These are phyloP conservation scores for Globisporangium heterothallicum DNA, from an alignment of 352 stramenopile genomes.

Conservation along the genomic window DNA sequence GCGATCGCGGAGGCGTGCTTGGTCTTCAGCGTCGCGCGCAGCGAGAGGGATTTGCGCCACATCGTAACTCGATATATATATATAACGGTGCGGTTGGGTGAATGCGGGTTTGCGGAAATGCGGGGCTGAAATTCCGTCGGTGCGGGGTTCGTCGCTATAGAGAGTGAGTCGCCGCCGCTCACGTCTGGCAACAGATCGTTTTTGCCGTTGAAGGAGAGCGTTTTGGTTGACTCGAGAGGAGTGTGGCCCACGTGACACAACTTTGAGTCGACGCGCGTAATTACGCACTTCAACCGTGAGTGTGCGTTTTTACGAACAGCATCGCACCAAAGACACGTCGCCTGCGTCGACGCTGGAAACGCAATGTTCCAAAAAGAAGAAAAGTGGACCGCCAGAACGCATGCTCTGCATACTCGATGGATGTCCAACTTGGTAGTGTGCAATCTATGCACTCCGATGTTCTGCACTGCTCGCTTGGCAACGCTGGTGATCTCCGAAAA, in stretches of 20 bases:
- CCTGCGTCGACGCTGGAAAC: not conserved
- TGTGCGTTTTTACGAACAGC: constrained; percentile 1
- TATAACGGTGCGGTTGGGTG: too few relatives aligned
- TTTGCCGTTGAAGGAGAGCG: not conserved
- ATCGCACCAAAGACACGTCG: constrained; percentile 11
- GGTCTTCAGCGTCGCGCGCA: constrained; percentile 8
- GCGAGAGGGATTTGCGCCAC: constrained; percentile 11
- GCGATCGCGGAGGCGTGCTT: constrained; percentile 12
- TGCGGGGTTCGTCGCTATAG: not conserved
- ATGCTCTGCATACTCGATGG: too few relatives aligned
- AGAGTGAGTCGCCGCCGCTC: not conserved
- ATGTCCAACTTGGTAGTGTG: too few relatives aligned
- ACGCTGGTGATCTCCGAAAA: too few relatives aligned
- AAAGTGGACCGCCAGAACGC: not conserved
- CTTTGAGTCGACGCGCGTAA: constrained; percentile 1
- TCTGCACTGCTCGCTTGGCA: too few relatives aligned
- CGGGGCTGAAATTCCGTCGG: constrained; percentile 7
- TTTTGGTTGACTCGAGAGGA: not conserved
- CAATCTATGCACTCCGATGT: too few relatives aligned
- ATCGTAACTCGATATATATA: too few relatives aligned
- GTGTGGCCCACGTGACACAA: not conserved
- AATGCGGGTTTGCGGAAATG: not conserved
- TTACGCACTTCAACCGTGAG: constrained; percentile 8
- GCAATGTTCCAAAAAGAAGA: not conserved
- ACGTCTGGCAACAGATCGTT: constrained; percentile 3